A percentile compares a stretch with the other conserved stretches of the same genome.
These are phyloP conservation scores for Penicillium roqueforti DNA, from an alignment of 495 filamentous ascomycete genomes.

Conservation along the genomic window DNA sequence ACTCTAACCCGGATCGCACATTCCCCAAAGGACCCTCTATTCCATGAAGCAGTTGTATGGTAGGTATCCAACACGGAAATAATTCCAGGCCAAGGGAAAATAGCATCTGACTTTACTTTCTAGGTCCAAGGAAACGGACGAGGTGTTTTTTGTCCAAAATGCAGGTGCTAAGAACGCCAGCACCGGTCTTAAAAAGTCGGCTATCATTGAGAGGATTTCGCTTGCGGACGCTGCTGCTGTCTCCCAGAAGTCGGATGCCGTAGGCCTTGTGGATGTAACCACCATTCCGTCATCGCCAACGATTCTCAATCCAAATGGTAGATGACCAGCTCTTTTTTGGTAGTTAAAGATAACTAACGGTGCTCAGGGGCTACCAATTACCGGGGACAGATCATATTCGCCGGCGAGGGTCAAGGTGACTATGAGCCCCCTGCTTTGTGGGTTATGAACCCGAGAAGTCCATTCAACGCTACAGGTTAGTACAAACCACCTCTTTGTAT, in stretches of 20 bases:
- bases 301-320: constrained; percentile 51
- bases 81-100: neutral
- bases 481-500: neutral
- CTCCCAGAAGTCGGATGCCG: constrained; percentile 37
- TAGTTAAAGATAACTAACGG: neutral
- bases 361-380: constrained; percentile 45
- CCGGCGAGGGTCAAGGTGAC: constrained; percentile 47
- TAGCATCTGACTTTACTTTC: neutral
- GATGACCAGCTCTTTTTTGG: constrained; percentile 2
- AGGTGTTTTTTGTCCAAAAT: constrained; percentile 52
- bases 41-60: constrained; percentile 52
- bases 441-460: constrained; percentile 43
- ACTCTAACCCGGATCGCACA: constrained; percentile 21
- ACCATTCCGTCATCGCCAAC: constrained; percentile 30
- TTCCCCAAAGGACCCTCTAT: constrained; percentile 36
- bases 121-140: constrained; percentile 42
- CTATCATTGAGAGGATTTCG: constrained; percentile 47
- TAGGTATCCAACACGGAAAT: constrained; percentile 17
- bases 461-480: constrained; percentile 48
- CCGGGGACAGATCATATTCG: constrained; percentile 41
- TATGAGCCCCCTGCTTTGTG: constrained; percentile 37
- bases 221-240: constrained; percentile 37
- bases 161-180: constrained; percentile 42
- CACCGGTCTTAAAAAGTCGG: constrained; percentile 49
- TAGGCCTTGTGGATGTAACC: constrained; percentile 37